Conservation (phyloP, 2,329 filamentous ascomycete species). For the Pyricularia grisea region DNA sequence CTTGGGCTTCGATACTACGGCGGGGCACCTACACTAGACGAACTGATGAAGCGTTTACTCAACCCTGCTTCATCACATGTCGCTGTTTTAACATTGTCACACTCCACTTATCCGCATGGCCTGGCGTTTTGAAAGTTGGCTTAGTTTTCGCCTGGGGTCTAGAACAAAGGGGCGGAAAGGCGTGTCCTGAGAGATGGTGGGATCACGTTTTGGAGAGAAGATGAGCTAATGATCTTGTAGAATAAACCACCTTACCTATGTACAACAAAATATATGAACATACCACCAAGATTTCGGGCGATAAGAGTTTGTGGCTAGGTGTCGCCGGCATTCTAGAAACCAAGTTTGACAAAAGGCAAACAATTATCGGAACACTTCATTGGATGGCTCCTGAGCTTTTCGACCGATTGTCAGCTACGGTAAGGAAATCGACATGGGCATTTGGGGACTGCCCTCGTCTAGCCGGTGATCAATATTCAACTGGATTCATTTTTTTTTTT, state of each 20-base stretch:
- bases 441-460: no score
- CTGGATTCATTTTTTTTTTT: no score
- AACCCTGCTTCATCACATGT: background rate
- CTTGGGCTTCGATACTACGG: background rate
- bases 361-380: no score
- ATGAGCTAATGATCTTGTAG: slow-evolving; percentile 1
- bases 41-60: background rate
- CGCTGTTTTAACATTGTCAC: background rate
- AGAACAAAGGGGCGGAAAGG: background rate
- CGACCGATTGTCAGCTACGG: no score
- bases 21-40: background rate
- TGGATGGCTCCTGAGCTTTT: no score
- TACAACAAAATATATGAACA: slow-evolving; percentile 2
- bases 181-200: background rate
- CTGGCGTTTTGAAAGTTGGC: background rate
- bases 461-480: no score
- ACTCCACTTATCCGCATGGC: background rate
- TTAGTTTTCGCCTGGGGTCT: slow-evolving; percentile 19
- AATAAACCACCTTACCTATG: background rate
- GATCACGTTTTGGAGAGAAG: background rate
- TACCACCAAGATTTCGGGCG: background rate
- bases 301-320: background rate
- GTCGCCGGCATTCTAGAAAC: background rate
- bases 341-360: no score
- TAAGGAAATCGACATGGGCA: no score